Evolutionary conservation across 2,329 filamentous ascomycete species (phyloP), one percentile per base, ranked within the genome.

Genomic region (Fonsecaea pedrosoi): DNA sequence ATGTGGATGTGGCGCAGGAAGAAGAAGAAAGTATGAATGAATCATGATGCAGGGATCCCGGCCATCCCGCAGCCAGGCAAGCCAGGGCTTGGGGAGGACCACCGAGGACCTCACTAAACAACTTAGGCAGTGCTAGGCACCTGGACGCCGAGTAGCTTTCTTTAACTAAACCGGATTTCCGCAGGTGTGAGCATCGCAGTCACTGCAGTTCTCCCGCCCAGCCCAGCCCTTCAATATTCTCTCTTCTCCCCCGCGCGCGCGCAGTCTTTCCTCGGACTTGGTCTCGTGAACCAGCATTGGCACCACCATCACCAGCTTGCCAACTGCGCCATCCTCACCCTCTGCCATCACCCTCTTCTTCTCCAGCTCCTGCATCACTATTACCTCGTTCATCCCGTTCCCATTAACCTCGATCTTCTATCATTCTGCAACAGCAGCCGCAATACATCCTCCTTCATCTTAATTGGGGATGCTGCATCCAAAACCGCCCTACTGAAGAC

Each of bases 261-360:
- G 40, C 40, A 9, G 15, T 50, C 18, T 50, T 10, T 25, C 18
- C 45, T 50, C 45, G 45, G 45, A 50, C 45, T 50, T 50, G 45
- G 45, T 50, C 18, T 50, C 5, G 45, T 25, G 45, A 50, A 50
- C 7, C 18, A n/a, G 13, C 4, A n/a, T n/a, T n/a, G 4, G 40
- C 4, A 12, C 40, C 40, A 42, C 25, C 25, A 25, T 25, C 25
- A 25, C 25, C 25, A 25, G 40, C 40, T 42, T 42, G 5, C 40
- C 40, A 50, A 50, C 45, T 50, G 45, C 45, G 45, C 18, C 45
- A 50, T 21, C 8, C 12, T 50, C 45, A 25, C 45, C 9, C 42
- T 50, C n/a, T 18, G 34, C 37, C 59, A 35, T 54, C 48, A 55
- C 25, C n/a, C 21, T 59, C 45, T 13, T 15, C 64, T 40, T 56